Evolutionary conservation across 352 stramenopile species (phyloP), one percentile per base, ranked within the genome.

Genomic region (Globisporangium yorkense): DNA sequence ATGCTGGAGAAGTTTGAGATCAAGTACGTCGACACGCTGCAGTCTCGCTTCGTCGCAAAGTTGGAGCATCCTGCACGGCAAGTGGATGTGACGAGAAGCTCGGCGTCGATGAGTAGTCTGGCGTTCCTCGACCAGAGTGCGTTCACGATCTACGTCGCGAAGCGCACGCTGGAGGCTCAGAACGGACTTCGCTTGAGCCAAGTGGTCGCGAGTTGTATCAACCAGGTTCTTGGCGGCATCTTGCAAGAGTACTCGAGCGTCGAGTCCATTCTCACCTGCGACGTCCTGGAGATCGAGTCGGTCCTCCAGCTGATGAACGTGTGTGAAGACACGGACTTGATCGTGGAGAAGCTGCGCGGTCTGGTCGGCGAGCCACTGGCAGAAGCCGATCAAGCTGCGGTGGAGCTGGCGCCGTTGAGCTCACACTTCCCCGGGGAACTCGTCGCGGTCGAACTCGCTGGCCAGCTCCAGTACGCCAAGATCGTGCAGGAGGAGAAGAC

Each of bases 361-460:
- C 61, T 74, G 5, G 59, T 79, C 13, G 84, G 80, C 1, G 72
- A 89, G 24, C 61, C 70, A 35, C 54, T 94, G 27, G 73, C 67
- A 9, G 71, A 84, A 5, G 52, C 52, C 13, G 84, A 94, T 57
- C 61, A 62, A 27, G 54, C 47, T 3, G 67, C 60, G 29, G 68
- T 91, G 4, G 83, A 91, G 43, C 41, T 94, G 29, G 57, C 76
- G 33, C 84, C 84, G 5, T 57, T 94, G 44, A 67, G 80, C 9
- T 83, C 81, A n/a, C 88, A 84, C 55, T 67, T 84, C 31, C 54
- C 76, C 9, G 82, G 82, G 52, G 84, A 94, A 55, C 66, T 90
- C 15, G 74, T 94, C 2, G 84, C 78, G 1, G 63, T 92, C 9
- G 74, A 86, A 49, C 35, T 68, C 12, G 68, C 73, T 45, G 70